Evolutionary conservation across 768 basidiomycete genomes (phyloP).

Genomic region (Cystofilobasidium ferigula): DNA sequence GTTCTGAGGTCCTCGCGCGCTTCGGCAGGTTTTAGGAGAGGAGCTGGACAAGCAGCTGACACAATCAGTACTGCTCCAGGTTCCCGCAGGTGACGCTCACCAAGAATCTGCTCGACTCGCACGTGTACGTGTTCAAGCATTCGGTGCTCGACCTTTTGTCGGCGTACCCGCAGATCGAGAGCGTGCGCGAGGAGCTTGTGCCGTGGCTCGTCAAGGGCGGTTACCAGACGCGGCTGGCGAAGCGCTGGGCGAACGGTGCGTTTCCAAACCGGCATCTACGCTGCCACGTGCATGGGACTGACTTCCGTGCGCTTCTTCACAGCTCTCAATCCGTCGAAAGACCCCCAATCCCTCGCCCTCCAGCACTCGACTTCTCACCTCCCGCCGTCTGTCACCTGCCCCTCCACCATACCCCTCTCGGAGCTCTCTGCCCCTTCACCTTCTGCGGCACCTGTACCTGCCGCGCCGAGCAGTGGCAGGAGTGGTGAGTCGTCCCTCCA

Average conservation of each 20-base stretch:
- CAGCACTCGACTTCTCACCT: conserved; percentile 48
- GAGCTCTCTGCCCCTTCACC: background rate
- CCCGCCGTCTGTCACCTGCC: conserved; percentile 26
- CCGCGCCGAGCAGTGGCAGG: too few relatives aligned
- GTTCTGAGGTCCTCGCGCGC: background rate
- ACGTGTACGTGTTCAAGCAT: conserved; percentile 77
- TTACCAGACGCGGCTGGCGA: conserved; percentile 43
- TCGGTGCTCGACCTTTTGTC: conserved; percentile 54
- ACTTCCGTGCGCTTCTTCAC: conserved; percentile 2
- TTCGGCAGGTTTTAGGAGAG: background rate
- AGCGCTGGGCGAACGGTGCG: conserved; percentile 31
- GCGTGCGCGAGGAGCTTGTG: conserved; percentile 76
- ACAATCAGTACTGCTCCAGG: conserved; percentile 39
- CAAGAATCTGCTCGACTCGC: conserved; percentile 63
- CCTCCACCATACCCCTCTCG: conserved; percentile 15
- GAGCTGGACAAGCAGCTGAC: too few relatives aligned
- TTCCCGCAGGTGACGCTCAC: conserved; percentile 63
- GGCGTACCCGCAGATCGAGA: conserved; percentile 50
- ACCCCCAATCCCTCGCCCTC: conserved; percentile 47
- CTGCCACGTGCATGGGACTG: background rate
- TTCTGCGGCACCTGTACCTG: too few relatives aligned
- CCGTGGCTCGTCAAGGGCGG: conserved; percentile 86
- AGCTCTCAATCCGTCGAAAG: conserved; percentile 47
- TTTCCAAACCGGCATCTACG: background rate
- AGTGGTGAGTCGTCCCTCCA: background rate